phyloP scores from a whole-genome alignment of 1,139 yeast species.

The Taphrina communis region DNA sequence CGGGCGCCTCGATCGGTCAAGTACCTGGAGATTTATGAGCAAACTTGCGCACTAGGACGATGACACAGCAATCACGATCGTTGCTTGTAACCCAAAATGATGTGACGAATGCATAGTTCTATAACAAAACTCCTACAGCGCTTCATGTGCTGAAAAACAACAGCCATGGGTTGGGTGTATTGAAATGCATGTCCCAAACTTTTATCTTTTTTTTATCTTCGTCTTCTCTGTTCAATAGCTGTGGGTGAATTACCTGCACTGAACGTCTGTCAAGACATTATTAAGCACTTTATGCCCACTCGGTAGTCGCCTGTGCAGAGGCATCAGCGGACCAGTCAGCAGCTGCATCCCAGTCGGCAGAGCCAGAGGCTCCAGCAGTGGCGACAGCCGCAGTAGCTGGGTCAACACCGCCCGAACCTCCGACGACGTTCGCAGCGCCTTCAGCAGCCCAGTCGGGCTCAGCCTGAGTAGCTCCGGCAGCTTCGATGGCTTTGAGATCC shows the following conservation, averaged over 20 bases:
- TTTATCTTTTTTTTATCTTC: not conserved
- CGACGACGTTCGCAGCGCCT: conserved; percentile 60
- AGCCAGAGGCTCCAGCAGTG: conserved; percentile 59
- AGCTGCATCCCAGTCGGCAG: conserved; percentile 96
- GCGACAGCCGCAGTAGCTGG: conserved; percentile 92
- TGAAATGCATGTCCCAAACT: conserved; percentile 23
- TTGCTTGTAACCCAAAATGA: not conserved
- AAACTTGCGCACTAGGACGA: not conserved
- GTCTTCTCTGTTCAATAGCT: too few relatives aligned
- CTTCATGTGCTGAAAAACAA: conserved; percentile 19
- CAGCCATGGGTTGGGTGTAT: conserved; percentile 37
- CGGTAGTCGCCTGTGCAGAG: conserved; percentile 33
- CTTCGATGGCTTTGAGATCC: conserved; percentile 67
- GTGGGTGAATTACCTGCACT: too few relatives aligned
- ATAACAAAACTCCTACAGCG: conserved; percentile 34
- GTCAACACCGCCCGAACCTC: conserved; percentile 68
- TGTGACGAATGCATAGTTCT: conserved; percentile 30
- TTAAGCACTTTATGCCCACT: conserved; percentile 28
- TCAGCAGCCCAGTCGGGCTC: conserved; percentile 59
- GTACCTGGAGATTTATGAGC: not conserved
- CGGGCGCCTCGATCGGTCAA: not conserved
- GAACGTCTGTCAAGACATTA: too few relatives aligned
- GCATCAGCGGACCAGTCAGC: conserved; percentile 43
- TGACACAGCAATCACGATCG: not conserved
- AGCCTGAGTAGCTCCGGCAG: conserved; percentile 62